Conservation (phyloP, 768 basidiomycete genomes). For the Rhodotorula kratochvilovae region DNA sequence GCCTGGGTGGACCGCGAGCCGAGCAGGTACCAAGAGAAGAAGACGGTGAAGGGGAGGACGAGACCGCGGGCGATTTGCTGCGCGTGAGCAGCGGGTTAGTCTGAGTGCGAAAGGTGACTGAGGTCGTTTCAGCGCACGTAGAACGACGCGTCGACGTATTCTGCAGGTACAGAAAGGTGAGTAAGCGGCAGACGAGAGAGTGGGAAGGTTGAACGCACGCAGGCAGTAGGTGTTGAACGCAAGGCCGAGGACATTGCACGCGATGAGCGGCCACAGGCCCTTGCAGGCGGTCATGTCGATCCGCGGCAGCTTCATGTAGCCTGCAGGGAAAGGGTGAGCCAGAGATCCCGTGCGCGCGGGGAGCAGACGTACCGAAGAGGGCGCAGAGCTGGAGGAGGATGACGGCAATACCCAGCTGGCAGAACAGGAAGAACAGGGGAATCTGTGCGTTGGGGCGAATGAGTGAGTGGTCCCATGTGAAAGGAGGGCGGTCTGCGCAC, state of each 20-base stretch:
- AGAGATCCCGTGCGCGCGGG: not conserved
- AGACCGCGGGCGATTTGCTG: constrained; percentile 85
- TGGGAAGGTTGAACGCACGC: constrained; percentile 12
- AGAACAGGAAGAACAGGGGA: constrained; percentile 81
- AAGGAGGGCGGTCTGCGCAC: constrained; percentile 44
- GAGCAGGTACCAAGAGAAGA: constrained; percentile 74
- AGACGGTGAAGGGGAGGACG: constrained; percentile 87
- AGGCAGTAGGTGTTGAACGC: constrained; percentile 44
- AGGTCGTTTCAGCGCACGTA: constrained; percentile 49
- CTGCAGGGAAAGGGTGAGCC: constrained; percentile 37
- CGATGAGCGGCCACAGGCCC: constrained; percentile 69
- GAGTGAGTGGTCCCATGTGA: too few relatives aligned
- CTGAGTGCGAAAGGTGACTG: not conserved
- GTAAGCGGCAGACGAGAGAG: constrained; percentile 45
- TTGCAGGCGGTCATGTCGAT: constrained; percentile 64
- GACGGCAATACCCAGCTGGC: constrained; percentile 74
- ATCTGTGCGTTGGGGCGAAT: too few relatives aligned
- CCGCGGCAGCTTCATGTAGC: constrained; percentile 64
- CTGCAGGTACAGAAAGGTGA: constrained; percentile 59
- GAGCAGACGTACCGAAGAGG: constrained; percentile 38
- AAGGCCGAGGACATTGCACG: constrained; percentile 73
- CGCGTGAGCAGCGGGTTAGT: not conserved
- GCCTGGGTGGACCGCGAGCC: constrained; percentile 68
- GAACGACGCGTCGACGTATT: constrained; percentile 91
- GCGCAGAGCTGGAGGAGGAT: constrained; percentile 59